Conservation (phyloP, 208 protist genomes). For the Trypanosomatidae sp. region DNA sequence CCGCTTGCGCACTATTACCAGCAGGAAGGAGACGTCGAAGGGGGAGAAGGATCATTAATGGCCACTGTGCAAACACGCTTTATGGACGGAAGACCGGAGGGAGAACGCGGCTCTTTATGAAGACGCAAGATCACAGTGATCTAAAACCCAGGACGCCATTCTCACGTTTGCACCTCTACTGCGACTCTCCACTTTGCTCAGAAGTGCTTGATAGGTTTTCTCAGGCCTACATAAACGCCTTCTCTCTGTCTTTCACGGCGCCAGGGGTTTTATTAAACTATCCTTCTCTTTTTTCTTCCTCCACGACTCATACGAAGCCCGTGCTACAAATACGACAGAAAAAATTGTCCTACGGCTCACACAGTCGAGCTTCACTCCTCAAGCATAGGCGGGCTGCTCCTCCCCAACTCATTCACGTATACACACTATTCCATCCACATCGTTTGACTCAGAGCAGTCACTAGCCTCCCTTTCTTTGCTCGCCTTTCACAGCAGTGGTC, state of each 20-base stretch:
- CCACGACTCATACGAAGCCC: not conserved
- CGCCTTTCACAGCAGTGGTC: not conserved
- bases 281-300: not conserved
- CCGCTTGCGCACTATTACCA: not conserved
- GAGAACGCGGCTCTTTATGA: not conserved
- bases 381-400: conserved; percentile 1
- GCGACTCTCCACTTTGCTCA: not conserved
- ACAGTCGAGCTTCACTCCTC: conserved; percentile 1
- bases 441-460: not conserved
- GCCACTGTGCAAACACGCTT: not conserved
- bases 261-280: not conserved
- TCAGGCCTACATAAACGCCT: not conserved
- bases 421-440: not conserved
- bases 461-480: not conserved
- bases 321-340: not conserved
- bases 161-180: not conserved
- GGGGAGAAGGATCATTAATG: not conserved
- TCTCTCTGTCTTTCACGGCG: not conserved
- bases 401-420: conserved; percentile 1
- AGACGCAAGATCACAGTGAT: not conserved
- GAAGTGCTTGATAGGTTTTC: not conserved
- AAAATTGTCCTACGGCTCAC: not conserved
- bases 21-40: not conserved
- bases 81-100: not conserved
- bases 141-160: not conserved